Evolutionary conservation across 2,329 filamentous ascomycete genomes (phyloP).

Genomic region (Diaporthe sp.): DNA sequence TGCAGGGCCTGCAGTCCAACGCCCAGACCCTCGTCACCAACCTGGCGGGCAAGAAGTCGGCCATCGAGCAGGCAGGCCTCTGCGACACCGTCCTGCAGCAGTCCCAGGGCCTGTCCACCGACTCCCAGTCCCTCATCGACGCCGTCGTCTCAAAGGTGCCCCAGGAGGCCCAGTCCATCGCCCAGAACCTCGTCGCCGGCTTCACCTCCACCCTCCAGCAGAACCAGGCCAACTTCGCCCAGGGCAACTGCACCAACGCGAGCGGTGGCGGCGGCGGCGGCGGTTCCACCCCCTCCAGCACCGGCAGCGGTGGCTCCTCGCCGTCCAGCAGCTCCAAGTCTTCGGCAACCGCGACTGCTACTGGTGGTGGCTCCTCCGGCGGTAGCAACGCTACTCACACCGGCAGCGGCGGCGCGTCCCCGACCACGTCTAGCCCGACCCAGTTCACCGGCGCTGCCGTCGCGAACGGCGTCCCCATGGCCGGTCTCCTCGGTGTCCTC

Average conservation of each 20-base stretch:
- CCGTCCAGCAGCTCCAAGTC: neutral
- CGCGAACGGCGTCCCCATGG: constrained; percentile 25
- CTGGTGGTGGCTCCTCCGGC: constrained; percentile 9
- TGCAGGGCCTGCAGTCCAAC: constrained; percentile 24
- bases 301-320: constrained; percentile 42
- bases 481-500: constrained; percentile 23
- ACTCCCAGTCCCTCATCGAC: constrained; percentile 39
- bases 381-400: constrained; percentile 1
- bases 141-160: constrained; percentile 41
- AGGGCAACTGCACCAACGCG: constrained; percentile 66
- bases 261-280: constrained; percentile 50
- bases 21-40: constrained; percentile 32
- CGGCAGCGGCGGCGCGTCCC: neutral
- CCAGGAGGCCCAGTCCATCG: constrained; percentile 38
- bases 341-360: neutral
- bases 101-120: constrained; percentile 24
- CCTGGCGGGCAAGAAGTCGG: constrained; percentile 38
- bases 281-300: neutral
- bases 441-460: constrained; percentile 26
- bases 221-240: constrained; percentile 60
- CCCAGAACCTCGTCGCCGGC: constrained; percentile 40
- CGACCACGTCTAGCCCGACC: neutral
- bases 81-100: constrained; percentile 35
- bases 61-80: constrained; percentile 36
- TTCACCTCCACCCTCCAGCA: constrained; percentile 67